Conservation (phyloP, 305 asterid genomes). For the Fraxinus albicans region DNA sequence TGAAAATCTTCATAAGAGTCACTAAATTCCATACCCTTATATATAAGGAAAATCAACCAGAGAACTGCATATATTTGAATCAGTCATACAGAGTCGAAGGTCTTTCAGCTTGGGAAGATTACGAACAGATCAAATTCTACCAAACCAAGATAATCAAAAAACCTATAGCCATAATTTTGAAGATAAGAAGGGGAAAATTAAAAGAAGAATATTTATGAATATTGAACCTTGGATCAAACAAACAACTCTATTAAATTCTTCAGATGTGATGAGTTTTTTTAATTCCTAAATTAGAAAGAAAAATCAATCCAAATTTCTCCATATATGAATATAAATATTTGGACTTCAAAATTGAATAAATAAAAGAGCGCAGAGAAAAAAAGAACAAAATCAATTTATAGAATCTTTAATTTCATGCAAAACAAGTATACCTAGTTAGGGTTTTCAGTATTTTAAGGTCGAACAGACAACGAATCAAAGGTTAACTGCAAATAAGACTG, state of each 20-base stretch:
- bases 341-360: not conserved
- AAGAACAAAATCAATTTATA: not conserved
- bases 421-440: not conserved
- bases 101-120: not conserved
- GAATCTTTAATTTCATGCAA: not conserved
- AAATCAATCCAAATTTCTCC: not conserved
- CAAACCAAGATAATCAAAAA: not conserved
- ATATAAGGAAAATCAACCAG: not conserved
- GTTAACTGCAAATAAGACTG: slow-evolving; percentile 8
- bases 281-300: not conserved
- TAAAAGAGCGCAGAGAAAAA: not conserved
- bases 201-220: not conserved
- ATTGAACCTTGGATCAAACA: not conserved
- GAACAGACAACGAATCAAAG: slow-evolving; percentile 23
- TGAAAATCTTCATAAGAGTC: not conserved
- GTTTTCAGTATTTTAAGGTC: slow-evolving; percentile 16
- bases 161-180: not conserved
- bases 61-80: not conserved
- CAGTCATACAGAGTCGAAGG: not conserved
- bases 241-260: not conserved
- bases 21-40: not conserved
- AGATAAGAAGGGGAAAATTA: not conserved
- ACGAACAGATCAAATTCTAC: not conserved
- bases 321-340: not conserved
- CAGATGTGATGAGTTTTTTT: not conserved